Base-by-base conservation (phyloP, 306 rosid species). In the Begonia fuchsioides region DNA sequence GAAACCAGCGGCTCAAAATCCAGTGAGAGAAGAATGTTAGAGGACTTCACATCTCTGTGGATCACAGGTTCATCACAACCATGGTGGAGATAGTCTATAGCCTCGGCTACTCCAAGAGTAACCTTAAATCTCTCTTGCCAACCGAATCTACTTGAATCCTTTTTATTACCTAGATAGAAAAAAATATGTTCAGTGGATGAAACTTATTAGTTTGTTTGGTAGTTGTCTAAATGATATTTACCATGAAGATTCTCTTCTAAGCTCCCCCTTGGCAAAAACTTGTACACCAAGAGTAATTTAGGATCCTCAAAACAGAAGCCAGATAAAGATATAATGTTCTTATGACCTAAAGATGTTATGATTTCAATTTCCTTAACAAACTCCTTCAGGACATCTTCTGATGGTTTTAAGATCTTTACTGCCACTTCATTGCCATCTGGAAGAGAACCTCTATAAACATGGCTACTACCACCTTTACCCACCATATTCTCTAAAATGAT, bases 21-120 rank as follows among this genome's bases (percentile, higher is more conserved):
- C 60, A 67, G 81, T 2, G 95, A 81, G 52, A 90, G 92, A 54
- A 90, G 92, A 72, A 90, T 71, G 55, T 90, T 90, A 1, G 98
- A 90, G 58, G 98, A 90, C 71, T 90, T 90, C 49, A 90, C 94
- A 70, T 90, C 97, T 67, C 77, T 76, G 58, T 90, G 97, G 54
- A 90, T 79, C 75, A 84, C 97, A 59, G 98, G 65, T 58, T 70
- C 74, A 5, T 62, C 81, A 66, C 84, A 68, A 41, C 79, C 76
- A 43, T 71, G 75, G 58, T 90, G 98, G 40, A 90, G 74, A 75
- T 81, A 75, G 45, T 81, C 74, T 65, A 90, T 57, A 3, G 94
- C 98, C 70, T 84, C 92, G 1, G 95, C 95, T 48, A 84, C 72
- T 12, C 87, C 94, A 56, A 90, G 64, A 17, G 92, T 94, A 62